These are phyloP conservation scores for Theileria equi DNA, from an alignment of 169 alveolate species.

Conservation along the genomic window DNA sequence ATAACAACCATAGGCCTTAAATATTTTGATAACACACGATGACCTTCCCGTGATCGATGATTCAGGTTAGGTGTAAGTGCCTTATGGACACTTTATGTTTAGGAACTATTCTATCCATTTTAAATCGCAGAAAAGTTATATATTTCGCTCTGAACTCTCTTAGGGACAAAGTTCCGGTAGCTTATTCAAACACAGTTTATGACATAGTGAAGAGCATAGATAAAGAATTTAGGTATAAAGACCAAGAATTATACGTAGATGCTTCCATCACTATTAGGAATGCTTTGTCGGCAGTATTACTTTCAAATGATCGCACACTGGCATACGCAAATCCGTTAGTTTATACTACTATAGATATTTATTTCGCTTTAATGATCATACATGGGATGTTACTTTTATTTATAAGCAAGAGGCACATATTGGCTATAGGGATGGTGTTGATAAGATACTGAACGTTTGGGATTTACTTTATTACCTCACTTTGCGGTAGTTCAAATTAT, in stretches of 20 bases:
- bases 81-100: neutral
- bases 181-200: neutral
- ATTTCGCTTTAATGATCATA: too few relatives aligned
- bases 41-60: neutral
- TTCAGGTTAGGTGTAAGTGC: slow-evolving; percentile 18
- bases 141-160: neutral
- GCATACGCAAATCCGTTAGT: neutral
- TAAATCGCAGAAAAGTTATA: slow-evolving; percentile 6
- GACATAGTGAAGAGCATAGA: neutral
- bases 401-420: too few relatives aligned
- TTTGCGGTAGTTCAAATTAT: neutral
- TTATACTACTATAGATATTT: neutral
- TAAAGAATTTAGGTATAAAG: neutral
- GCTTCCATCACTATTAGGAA: neutral
- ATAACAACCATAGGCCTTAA: neutral
- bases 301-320: slow-evolving; percentile 5
- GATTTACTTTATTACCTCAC: slow-evolving; percentile 31
- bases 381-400: too few relatives aligned
- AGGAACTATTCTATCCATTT: neutral
- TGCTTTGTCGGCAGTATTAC: neutral
- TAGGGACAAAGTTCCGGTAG: neutral
- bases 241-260: neutral
- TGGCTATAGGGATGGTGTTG: slow-evolving; percentile 15
- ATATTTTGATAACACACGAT: slow-evolving; percentile 7
- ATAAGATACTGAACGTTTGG: slow-evolving; percentile 39